Conservation (phyloP, 192 early-diverging fungal genomes). For the Geranomyces variabilis region DNA sequence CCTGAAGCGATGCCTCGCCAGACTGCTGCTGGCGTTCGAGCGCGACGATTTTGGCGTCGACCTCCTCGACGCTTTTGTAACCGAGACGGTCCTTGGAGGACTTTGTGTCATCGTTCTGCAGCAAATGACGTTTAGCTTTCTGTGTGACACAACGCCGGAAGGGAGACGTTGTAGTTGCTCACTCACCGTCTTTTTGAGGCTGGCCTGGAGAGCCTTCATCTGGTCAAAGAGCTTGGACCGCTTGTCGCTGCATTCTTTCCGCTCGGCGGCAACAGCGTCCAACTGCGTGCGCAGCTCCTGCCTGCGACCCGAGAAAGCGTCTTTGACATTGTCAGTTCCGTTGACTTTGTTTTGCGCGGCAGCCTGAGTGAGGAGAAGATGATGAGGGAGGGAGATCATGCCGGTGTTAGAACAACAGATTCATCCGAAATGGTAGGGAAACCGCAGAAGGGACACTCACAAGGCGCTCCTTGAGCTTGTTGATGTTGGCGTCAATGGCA, state of each 20-base stretch:
- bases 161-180: too few species aligned
- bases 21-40: conserved; percentile 78
- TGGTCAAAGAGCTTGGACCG: conserved; percentile 74
- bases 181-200: conserved; percentile 80
- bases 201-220: conserved; percentile 70
- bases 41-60: conserved; percentile 72
- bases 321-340: conserved; percentile 59
- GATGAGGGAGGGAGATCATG: background rate
- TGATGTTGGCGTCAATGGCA: conserved; percentile 60
- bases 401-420: too few species aligned
- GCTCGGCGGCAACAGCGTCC: conserved; percentile 71
- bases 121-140: too few species aligned
- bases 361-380: conserved; percentile 46
- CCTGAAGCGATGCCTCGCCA: conserved; percentile 76
- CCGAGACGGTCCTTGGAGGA: conserved; percentile 73
- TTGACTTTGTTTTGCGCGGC: conserved; percentile 58
- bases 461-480: conserved; percentile 56
- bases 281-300: conserved; percentile 65
- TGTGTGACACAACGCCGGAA: too few species aligned
- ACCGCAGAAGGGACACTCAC: conserved; percentile 30
- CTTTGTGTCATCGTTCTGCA: conserved; percentile 72
- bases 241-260: conserved; percentile 68
- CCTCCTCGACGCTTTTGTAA: conserved; percentile 79
- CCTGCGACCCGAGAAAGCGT: conserved; percentile 55
- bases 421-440: too few species aligned